Percentiles rank a stretch among this genome's conserved stretches.
These are phyloP conservation scores for Myxozyma neotropica DNA, from an alignment of 805 yeast species.

Conservation along the genomic window DNA sequence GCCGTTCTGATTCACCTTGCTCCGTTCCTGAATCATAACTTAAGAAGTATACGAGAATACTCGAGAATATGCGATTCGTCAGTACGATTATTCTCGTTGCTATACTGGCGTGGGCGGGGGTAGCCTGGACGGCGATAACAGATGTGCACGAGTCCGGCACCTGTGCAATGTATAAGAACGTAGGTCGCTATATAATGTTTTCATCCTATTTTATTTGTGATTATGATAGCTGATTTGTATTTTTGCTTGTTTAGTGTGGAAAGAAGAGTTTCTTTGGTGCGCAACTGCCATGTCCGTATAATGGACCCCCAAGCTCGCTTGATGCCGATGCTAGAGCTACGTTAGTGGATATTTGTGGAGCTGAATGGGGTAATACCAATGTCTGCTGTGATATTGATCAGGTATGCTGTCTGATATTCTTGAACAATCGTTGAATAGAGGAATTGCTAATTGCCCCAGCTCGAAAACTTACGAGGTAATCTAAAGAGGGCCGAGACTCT, in stretches of 20 bases:
- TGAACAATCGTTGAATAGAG: neutral
- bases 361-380: constrained; percentile 54
- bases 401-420: constrained; percentile 37
- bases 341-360: constrained; percentile 70
- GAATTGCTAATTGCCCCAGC: constrained; percentile 18
- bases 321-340: constrained; percentile 48
- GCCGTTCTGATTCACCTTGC: too few species aligned
- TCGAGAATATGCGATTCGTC: neutral
- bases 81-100: neutral
- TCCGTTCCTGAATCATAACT: too few species aligned
- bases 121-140: constrained; percentile 17
- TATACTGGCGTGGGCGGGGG: neutral
- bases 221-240: neutral
- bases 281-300: constrained; percentile 75
- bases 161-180: constrained; percentile 59
- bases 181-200: constrained; percentile 16
- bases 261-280: constrained; percentile 76
- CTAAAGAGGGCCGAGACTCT: constrained; percentile 75
- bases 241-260: constrained; percentile 60
- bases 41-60: too few species aligned
- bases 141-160: constrained; percentile 47
- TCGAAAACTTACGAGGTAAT: constrained; percentile 54
- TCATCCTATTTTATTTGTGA: neutral
- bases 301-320: constrained; percentile 53
- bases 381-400: constrained; percentile 78